phyloP scores from a whole-genome alignment of 805 yeast species.

The Schwanniomyces pseudopolymorphus region DNA sequence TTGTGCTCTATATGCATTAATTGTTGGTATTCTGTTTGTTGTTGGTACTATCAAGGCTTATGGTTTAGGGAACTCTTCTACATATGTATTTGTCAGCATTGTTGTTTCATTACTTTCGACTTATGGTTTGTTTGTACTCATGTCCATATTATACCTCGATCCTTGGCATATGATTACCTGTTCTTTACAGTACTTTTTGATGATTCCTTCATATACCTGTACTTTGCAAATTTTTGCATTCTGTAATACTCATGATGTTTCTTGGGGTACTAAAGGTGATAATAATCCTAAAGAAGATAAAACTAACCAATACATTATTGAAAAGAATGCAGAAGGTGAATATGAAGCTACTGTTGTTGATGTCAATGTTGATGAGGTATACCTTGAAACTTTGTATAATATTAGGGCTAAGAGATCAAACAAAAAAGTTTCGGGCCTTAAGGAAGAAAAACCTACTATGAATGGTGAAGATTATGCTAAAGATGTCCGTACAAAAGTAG shows the following conservation, averaged over 20 bases:
- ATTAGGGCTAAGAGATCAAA: constrained; percentile 71
- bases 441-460: constrained; percentile 22
- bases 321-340: constrained; percentile 76
- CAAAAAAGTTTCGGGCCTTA: constrained; percentile 43
- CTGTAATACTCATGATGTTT: constrained; percentile 96
- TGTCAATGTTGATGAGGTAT: constrained; percentile 80
- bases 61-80: constrained; percentile 40
- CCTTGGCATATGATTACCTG: constrained; percentile 97
- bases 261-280: constrained; percentile 99
- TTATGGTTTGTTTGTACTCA: constrained; percentile 80
- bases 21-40: constrained; percentile 82
- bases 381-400: constrained; percentile 70
- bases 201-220: constrained; percentile 90
- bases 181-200: constrained; percentile 79
- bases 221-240: constrained; percentile 93
- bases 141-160: constrained; percentile 83
- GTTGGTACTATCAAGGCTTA: constrained; percentile 47
- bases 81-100: constrained; percentile 65
- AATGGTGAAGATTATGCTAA: constrained; percentile 85
- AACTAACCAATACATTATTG: constrained; percentile 78
- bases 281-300: constrained; percentile 62
- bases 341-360: constrained; percentile 78
- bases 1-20: constrained; percentile 78
- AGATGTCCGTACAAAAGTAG: constrained; percentile 92
- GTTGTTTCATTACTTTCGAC: constrained; percentile 86